Base-by-base conservation (phyloP, 805 yeast species). In the Ogataea glucozyma region DNA sequence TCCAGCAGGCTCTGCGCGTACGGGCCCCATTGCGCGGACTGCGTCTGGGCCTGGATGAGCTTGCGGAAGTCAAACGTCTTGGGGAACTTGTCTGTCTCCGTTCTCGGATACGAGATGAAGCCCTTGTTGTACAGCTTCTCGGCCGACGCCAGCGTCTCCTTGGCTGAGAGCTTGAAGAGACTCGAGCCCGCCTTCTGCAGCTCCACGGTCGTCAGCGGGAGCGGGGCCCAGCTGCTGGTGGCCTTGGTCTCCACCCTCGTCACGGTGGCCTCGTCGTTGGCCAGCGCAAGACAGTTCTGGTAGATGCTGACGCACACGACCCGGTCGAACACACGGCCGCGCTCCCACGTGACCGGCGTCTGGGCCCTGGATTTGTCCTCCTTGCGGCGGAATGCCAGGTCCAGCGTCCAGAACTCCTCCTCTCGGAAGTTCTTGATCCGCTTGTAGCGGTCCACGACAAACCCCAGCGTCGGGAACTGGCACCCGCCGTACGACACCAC, bases 391-490 rank as follows among this genome's bases (percentile, higher is more conserved):
- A 80, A 65, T 2, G 72, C 71, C 2, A 89, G 60, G 14, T 75
- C 75, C 4, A 93, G 65, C 49, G 64, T 71, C 97, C 97, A 93
- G 58, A 88, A 90, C 6, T 73, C 73, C 60, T 93, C 98, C 0
- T 88, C 76, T 5, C 72, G 66, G 63, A 91, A 93, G 48, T 71
- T 69, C 54, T 79, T 76, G 24, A 85, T 85, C 43, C 96, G 71
- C 44, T 81, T 79, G 60, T 81, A 89, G 45, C 99, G 70, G 57
- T 93, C 99, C 9, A 93, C 98, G 0, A 93, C 90, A 65, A 93
- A 93, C 3, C 99, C 98, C 39, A 93, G 69, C 0, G 99, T 91
- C 2, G 99, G 99, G 56, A 93, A 93, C 60, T 93, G 99, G 60
- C 99, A 93, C 2, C 79, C 74, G 3, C 99, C 99, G 61, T 90